Evolutionary conservation across 495 filamentous ascomycete genomes (phyloP), one percentile per base, ranked within the genome.

Genomic region (Corynascus novoguineensis): DNA sequence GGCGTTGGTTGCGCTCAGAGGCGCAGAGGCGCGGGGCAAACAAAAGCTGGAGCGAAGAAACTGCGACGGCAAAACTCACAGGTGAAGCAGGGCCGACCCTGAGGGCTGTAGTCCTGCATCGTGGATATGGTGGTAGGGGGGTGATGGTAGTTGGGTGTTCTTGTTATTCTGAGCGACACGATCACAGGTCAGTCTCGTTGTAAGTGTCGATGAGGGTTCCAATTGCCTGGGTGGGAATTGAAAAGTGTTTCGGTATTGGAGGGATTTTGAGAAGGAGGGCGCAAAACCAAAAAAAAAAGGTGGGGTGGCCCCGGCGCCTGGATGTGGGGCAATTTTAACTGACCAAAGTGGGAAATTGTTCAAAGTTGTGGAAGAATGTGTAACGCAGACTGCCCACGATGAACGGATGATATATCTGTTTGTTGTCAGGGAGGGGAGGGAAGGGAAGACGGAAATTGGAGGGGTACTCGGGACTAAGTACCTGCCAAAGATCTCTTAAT

Each of bases 51-150:
- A 37, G 54, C 60, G 55, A 63, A 38, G 48, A 28, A 55, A 63
- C 40, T 53, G 64, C 27, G 57, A 50, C 35, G 57, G 24, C 46
- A 55, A 55, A n/a, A 78, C 75, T 75, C 63, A 78, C 75, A 78
- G 55, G 73, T 77, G 66, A 75, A 78, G 73, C 75, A 78, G 60
- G 71, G 61, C 51, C 74, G 70, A 21, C 65, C 57, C 45, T 66
- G 61, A 41, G 55, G 57, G 34, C 63, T 62, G 68, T 57, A 75
- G 58, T 77, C 74, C n/a, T n/a, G n/a, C 74, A 78, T 76, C 19
- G 34, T 55, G 68, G 55, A 50, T 35, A 56, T 58, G 52, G n/a
- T 35, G 21, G 28, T 60, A 15, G 32, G 15, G 31, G 55, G 47
- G n/a, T n/a, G n/a, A n/a, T 49, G 21, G 24, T 51, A 29, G 32